Conservation (phyloP, 108 stramenopile genomes). For the Chaetoceros muelleri region DNA sequence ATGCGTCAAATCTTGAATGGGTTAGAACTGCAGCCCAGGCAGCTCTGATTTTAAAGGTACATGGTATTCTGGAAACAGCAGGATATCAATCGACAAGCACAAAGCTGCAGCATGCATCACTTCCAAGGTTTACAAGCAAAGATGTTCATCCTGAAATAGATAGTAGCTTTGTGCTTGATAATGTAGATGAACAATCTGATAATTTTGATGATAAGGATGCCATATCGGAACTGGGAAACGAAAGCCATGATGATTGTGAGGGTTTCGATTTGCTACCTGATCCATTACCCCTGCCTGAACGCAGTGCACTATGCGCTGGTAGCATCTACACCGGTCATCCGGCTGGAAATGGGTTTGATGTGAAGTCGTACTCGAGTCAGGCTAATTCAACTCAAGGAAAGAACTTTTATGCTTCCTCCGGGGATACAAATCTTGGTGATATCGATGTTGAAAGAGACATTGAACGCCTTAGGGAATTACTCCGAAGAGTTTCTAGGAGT, state of each 20-base stretch:
- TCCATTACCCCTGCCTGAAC: conserved; percentile 67
- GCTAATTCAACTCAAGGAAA: conserved; percentile 13
- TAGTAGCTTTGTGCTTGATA: conserved; percentile 46
- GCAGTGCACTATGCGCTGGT: conserved; percentile 49
- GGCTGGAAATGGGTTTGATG: conserved; percentile 26
- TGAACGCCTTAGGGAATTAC: conserved; percentile 69
- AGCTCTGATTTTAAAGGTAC: conserved; percentile 76
- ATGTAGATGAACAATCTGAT: background rate
- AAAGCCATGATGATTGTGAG: conserved; percentile 15
- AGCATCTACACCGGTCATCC: background rate
- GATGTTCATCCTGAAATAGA: conserved; percentile 2
- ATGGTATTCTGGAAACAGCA: conserved; percentile 78
- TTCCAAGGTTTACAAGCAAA: conserved; percentile 39
- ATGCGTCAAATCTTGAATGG: conserved; percentile 48
- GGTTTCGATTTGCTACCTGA: conserved; percentile 76
- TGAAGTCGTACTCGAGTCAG: conserved; percentile 8
- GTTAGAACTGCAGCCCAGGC: conserved; percentile 80
- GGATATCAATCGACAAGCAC: conserved; percentile 74
- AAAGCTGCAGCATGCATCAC: conserved; percentile 74
- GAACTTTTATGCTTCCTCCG: conserved; percentile 23
- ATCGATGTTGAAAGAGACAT: conserved; percentile 74
- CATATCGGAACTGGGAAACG: conserved; percentile 6
- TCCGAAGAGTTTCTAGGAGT: conserved; percentile 57
- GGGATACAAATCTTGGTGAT: conserved; percentile 62
- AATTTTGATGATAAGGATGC: background rate